A percentile compares a stretch with the other conserved stretches of the same genome.
Conservation (phyloP, 257 asterid genomes). For the Salvia miltiorrhiza region DNA sequence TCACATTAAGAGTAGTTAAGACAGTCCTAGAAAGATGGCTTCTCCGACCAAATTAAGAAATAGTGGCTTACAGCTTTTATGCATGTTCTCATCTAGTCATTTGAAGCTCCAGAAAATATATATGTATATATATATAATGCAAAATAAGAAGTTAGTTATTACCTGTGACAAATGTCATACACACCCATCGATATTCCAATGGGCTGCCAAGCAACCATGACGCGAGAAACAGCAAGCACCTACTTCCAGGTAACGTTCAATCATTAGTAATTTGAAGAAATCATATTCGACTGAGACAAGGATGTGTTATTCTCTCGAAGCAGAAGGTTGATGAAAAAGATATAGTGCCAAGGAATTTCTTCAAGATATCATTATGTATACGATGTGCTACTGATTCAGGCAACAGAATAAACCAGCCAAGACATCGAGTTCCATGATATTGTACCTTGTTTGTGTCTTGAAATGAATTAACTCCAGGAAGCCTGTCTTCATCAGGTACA, state of each 20-base stretch:
- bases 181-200: constrained; percentile 98
- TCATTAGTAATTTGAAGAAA: not conserved
- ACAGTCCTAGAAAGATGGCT: not conserved
- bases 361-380: constrained; percentile 5
- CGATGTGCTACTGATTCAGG: not conserved
- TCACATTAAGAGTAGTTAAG: not conserved
- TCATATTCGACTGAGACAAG: not conserved
- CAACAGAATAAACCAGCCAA: constrained; percentile 1
- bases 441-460: constrained; percentile 90
- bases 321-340: not conserved
- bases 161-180: constrained; percentile 97
- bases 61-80: too few relatives aligned
- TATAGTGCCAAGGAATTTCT: constrained; percentile 2
- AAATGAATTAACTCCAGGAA: constrained; percentile 85
- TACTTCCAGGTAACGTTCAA: constrained; percentile 30
- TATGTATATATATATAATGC: not conserved
- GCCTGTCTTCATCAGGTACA: constrained; percentile 91
- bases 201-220: constrained; percentile 96
- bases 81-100: too few relatives aligned
- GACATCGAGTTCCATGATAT: constrained; percentile 7
- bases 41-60: not conserved
- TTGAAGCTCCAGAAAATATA: not conserved
- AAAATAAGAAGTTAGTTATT: constrained; percentile 13
- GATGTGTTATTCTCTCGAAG: not conserved
- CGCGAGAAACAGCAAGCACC: constrained; percentile 97